phyloP scores from a whole-genome alignment of 1,139 yeast genomes.

The Pichia sp. region DNA sequence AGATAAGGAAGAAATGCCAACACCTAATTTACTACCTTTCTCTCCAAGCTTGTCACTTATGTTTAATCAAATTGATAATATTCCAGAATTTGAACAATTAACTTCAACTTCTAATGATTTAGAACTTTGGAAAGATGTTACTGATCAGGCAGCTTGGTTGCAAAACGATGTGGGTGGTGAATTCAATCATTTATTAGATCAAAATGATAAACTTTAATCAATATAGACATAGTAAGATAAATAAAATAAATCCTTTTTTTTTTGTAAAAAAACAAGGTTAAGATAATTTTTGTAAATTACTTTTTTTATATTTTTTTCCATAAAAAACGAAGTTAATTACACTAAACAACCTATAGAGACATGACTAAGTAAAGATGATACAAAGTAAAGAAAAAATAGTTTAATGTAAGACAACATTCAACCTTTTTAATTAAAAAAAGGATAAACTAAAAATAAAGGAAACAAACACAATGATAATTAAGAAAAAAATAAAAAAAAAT shows the following conservation, averaged over 20 bases:
- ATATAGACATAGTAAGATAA: neutral
- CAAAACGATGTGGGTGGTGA: slow-evolving; percentile 15
- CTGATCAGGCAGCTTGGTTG: slow-evolving; percentile 71
- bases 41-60: slow-evolving; percentile 25
- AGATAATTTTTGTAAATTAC: neutral
- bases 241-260: neutral
- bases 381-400: slow-evolving; percentile 3
- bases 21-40: slow-evolving; percentile 10
- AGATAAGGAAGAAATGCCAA: neutral
- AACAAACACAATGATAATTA: slow-evolving; percentile 13
- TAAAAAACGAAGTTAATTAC: slow-evolving; percentile 13
- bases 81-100: slow-evolving; percentile 25
- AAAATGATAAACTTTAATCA: neutral
- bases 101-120: slow-evolving; percentile 40
- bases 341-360: slow-evolving; percentile 9
- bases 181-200: slow-evolving; percentile 11
- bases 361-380: slow-evolving; percentile 6
- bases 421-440: slow-evolving; percentile 1
- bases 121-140: slow-evolving; percentile 68
- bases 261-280: no score
- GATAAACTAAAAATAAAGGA: slow-evolving; percentile 7
- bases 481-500: neutral
- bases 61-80: slow-evolving; percentile 25
- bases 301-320: slow-evolving; percentile 5
- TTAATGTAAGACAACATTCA: slow-evolving; percentile 4